Evolutionary conservation across 768 basidiomycete genomes (phyloP), one percentile per base, ranked within the genome.

Genomic region (Suillus subalutaceus): DNA sequence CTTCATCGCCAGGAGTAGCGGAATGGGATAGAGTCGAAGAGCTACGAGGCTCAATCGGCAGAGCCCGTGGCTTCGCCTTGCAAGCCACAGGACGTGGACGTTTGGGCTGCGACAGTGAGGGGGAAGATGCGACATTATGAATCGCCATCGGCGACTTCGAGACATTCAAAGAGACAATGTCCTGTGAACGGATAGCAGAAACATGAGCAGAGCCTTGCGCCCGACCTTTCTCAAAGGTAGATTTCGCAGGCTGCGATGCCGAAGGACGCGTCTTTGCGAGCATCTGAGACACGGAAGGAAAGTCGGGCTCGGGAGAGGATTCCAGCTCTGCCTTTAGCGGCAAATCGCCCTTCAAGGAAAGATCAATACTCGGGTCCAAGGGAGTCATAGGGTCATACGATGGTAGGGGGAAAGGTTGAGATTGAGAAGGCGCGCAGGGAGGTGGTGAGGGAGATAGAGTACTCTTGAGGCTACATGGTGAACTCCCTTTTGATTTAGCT

Each of bases 341-440:
- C 4, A 38, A 60, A 32, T 65, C 44, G 3, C 59, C 59, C 32
- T 30, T 63, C 46, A 18, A 15, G 23, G 61, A 65, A 30, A 65
- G 32, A 46, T 65, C 23, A 30, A 65, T 63, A 40, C 61, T 62
- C 16, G 64, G 65, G 61, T 63, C 60, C 12, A 63, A 43, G 32
- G 61, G 18, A 10, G 40, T 32, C 13, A 63, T 37, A 23, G 65
- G 65, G 9, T 63, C 32, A 30, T 48, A 61, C 26, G 61, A 50
- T 8, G 68, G 59, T 32, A 40, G 50, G 41, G 41, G 66, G 64
- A 65, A 69, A 41, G 46, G 71, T 65, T 50, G 74, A 66, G 65
- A 74, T 73, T 16, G 74, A 72, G 58, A 65, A 23, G 69, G 57
- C 26, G 57, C 63, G 18, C 66, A 69, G 7, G 63, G 32, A 6